Conservation (phyloP, 495 filamentous ascomycete species). For the Lasiosphaeris hirsuta region DNA sequence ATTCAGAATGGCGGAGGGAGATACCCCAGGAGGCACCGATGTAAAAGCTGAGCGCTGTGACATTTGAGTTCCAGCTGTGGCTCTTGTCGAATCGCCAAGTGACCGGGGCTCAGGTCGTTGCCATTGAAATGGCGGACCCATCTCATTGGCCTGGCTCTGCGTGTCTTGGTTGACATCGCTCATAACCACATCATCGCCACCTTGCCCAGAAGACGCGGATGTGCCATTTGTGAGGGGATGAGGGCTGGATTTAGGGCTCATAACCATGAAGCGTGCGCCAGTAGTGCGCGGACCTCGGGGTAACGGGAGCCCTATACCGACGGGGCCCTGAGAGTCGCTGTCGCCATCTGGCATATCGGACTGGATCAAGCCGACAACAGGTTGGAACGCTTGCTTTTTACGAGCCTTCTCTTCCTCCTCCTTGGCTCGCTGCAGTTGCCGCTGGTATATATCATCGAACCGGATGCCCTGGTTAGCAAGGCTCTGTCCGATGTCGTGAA, state of each 20-base stretch:
- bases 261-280: conserved; percentile 44
- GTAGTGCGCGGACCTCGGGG: conserved; percentile 43
- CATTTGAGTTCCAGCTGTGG: conserved; percentile 40
- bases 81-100: conserved; percentile 29
- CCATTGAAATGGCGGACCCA: conserved; percentile 33
- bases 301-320: conserved; percentile 58
- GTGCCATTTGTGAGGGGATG: conserved; percentile 65
- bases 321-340: conserved; percentile 49
- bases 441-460: conserved; percentile 59
- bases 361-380: conserved; percentile 36
- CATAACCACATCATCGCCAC: conserved; percentile 58
- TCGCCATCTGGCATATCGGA: conserved; percentile 33
- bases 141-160: conserved; percentile 34
- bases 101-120: conserved; percentile 13
- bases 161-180: conserved; percentile 54
- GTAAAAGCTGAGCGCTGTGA: conserved; percentile 73
- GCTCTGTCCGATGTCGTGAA: conserved; percentile 63
- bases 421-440: conserved; percentile 68
- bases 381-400: conserved; percentile 50
- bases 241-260: conserved; percentile 47
- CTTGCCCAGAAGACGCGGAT: conserved; percentile 51
- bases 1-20: conserved; percentile 72
- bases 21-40: conserved; percentile 70
- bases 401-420: conserved; percentile 59
- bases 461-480: conserved; percentile 43